Evolutionary conservation across 352 stramenopile genomes (phyloP).

Genomic region (Phytophthora pseudosyringae): DNA sequence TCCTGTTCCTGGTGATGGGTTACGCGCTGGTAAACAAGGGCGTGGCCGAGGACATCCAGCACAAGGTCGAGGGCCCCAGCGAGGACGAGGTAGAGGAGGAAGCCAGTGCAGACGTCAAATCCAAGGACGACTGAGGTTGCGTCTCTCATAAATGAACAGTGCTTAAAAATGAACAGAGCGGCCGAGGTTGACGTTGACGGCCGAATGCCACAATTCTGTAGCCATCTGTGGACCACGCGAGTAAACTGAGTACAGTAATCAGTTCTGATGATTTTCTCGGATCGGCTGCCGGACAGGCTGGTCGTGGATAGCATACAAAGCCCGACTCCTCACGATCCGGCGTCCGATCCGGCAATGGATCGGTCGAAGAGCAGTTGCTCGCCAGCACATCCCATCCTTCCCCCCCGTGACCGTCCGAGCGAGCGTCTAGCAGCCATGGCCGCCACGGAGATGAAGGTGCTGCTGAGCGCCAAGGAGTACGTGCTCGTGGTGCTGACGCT

Average conservation of each 20-base stretch:
- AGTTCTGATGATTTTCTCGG: conserved; percentile 9
- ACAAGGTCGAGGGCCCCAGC: conserved; percentile 35
- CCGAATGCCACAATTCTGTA: conserved; percentile 13
- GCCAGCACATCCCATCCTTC: conserved; percentile 23
- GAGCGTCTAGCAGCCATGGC: conserved; percentile 36
- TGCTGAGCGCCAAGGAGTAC: conserved; percentile 43
- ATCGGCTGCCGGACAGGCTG: background rate
- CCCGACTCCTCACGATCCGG: background rate
- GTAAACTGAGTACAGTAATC: background rate
- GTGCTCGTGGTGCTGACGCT: conserved; percentile 38
- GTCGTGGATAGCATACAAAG: conserved; percentile 9
- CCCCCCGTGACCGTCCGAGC: conserved; percentile 16
- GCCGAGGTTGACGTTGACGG: background rate
- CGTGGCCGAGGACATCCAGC: conserved; percentile 50
- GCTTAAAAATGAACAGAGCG: background rate
- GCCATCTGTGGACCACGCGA: conserved; percentile 12
- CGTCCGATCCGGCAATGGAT: conserved; percentile 12
- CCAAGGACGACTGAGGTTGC: conserved; percentile 36
- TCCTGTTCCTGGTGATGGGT: conserved; percentile 55
- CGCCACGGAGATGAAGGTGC: conserved; percentile 43
- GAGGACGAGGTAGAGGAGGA: conserved; percentile 19
- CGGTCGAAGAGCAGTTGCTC: conserved; percentile 10
- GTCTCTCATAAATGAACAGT: conserved; percentile 18
- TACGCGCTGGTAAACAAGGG: conserved; percentile 50
- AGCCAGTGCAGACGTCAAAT: conserved; percentile 27